Conservation (phyloP, 139 green algal species). For the Picochlorum sp. region DNA sequence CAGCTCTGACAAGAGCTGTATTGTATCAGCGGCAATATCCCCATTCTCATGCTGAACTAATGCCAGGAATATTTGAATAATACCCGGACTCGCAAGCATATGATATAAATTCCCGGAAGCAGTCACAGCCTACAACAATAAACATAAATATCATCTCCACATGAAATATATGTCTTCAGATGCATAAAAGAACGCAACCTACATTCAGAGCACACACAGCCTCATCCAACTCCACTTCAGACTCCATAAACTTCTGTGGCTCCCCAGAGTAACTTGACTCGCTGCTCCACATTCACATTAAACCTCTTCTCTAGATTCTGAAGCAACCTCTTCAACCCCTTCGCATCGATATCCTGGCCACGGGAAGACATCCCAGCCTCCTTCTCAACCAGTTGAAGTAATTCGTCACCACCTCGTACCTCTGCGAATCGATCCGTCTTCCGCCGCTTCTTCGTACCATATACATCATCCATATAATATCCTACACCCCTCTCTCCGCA, state of each 20-base stretch:
- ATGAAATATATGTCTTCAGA: neutral
- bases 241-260: slow-evolving; percentile 88
- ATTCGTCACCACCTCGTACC: neutral
- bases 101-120: slow-evolving; percentile 73
- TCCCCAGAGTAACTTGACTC: slow-evolving; percentile 75
- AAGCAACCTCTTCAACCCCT: slow-evolving; percentile 53
- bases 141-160: too few relatives aligned
- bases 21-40: slow-evolving; percentile 71
- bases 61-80: slow-evolving; percentile 59
- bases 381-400: slow-evolving; percentile 5
- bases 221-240: slow-evolving; percentile 89
- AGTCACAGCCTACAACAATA: slow-evolving; percentile 28
- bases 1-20: slow-evolving; percentile 80
- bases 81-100: slow-evolving; percentile 48
- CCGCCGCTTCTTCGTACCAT: neutral
- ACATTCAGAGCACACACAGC: slow-evolving; percentile 44
- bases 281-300: slow-evolving; percentile 70
- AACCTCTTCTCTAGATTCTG: slow-evolving; percentile 56
- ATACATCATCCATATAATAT: slow-evolving; percentile 26
- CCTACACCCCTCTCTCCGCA: slow-evolving; percentile 44
- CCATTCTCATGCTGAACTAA: slow-evolving; percentile 91
- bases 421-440: neutral
- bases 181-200: slow-evolving; percentile 30
- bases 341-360: slow-evolving; percentile 45
- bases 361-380: neutral